A percentile compares a stretch with the other conserved stretches of the same genome.
Evolutionary conservation across 768 basidiomycete genomes (phyloP).

Genomic region (Naematelia encephala): DNA sequence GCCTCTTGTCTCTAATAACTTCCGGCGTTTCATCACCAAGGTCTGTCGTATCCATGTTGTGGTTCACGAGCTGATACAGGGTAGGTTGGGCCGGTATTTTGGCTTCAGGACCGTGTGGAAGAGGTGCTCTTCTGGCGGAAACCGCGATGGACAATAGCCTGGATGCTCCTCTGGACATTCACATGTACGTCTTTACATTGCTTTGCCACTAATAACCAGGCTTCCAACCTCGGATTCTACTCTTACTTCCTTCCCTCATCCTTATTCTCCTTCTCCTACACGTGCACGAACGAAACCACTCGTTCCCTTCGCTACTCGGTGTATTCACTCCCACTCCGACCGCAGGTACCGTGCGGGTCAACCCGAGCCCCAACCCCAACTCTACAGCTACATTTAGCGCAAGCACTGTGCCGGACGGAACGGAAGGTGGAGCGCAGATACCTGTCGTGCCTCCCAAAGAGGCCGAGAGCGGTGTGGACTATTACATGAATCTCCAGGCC

Average conservation of each 20-base stretch:
- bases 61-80: slow-evolving; percentile 12
- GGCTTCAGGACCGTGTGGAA: slow-evolving; percentile 83
- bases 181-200: slow-evolving; percentile 64
- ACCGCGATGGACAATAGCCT: slow-evolving; percentile 67
- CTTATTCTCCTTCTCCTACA: slow-evolving; percentile 66
- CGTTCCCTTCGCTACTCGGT: slow-evolving; percentile 33
- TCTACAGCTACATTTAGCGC: slow-evolving; percentile 10
- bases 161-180: slow-evolving; percentile 74
- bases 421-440: slow-evolving; percentile 33
- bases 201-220: slow-evolving; percentile 57
- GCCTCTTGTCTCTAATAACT: slow-evolving; percentile 72
- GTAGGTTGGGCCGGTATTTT: slow-evolving; percentile 70
- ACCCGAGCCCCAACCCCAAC: slow-evolving; percentile 2
- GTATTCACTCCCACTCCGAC: slow-evolving; percentile 13
- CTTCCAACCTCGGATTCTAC: slow-evolving; percentile 67
- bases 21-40: slow-evolving; percentile 71
- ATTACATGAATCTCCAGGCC: slow-evolving; percentile 81
- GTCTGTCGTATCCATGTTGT: too few species aligned
- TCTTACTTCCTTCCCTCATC: slow-evolving; percentile 65
- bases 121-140: slow-evolving; percentile 79
- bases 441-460: slow-evolving; percentile 44
- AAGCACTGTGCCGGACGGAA: slow-evolving; percentile 6
- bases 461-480: slow-evolving; percentile 68
- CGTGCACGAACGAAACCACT: slow-evolving; percentile 58
- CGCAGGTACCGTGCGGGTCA: slow-evolving; percentile 16